A percentile compares a stretch with the other conserved stretches of the same genome.
Evolutionary conservation across 768 basidiomycete genomes (phyloP).

Genomic region (Tulasnella sp.): DNA sequence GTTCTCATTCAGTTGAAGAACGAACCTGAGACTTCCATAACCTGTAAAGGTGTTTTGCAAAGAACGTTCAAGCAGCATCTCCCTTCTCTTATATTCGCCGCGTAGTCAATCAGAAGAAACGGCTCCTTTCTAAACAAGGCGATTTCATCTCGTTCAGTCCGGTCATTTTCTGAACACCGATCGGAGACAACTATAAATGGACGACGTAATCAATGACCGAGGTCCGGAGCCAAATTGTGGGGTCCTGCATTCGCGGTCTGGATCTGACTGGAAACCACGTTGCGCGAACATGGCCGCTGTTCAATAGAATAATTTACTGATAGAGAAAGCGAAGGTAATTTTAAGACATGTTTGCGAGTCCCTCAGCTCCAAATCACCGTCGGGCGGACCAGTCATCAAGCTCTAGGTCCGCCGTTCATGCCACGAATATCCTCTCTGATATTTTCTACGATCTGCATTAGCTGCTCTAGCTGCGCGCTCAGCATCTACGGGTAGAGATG

Average conservation of each 20-base stretch:
- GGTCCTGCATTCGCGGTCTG: neutral
- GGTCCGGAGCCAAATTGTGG: neutral
- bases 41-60: neutral
- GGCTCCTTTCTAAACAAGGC: neutral
- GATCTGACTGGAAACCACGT: neutral
- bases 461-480: constrained; percentile 19
- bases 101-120: neutral
- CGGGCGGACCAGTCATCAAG: neutral
- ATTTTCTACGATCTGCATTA: constrained; percentile 8
- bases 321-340: neutral
- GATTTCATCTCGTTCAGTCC: neutral
- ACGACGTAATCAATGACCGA: neutral
- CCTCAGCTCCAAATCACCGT: neutral
- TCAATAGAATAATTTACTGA: neutral
- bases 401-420: neutral
- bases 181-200: neutral
- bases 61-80: neutral
- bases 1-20: too few relatives aligned
- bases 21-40: neutral
- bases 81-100: neutral
- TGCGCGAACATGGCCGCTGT: neutral
- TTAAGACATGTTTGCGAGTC: neutral
- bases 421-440: constrained; percentile 14
- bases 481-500: neutral
- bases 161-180: neutral